Base-by-base conservation (phyloP, 441 rosid species). In the Hura crepitans region DNA sequence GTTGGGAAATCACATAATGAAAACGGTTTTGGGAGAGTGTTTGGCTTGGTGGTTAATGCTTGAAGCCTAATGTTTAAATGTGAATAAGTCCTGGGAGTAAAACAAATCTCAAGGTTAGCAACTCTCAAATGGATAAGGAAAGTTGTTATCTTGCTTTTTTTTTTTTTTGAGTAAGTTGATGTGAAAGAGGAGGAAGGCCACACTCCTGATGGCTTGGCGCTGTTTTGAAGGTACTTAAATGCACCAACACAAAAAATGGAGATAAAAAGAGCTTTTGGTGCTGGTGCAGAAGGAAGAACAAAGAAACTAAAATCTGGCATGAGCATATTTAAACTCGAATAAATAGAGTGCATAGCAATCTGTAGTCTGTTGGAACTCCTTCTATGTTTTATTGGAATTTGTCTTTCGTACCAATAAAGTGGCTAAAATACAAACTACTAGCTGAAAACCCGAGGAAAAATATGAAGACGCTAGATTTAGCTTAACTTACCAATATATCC, bases 311-410 rank as follows among this genome's bases (percentile, higher is more conserved):
- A 39, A 23, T 18, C 35, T 23, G 31, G 39, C n/a, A 0, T 51
- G 42, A 53, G 31, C 25, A 33, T 28, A 25, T 39, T 68, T 49
- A 67, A 70, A 22, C 43, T 71, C 23, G 27, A 59, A 58, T 35
- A 59, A 58, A 33, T 37, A 55, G 31, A 69, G 14, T 46, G 31
- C n/a, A n/a, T n/a, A n/a, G n/a, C n/a, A 3, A 13, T 68, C 1
- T 39, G 22, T 43, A n/a, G 27, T 20, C 12, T 47, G 18, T 65
- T 20, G 23, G 12, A 60, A 8, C 46, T 35, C 10, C 11, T 35
- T 18, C n/a, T 6, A 18, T 18, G 15, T 63, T 10, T 13, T 25
- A 45, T 23, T 63, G 54, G 18, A 62, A 45, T 13, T 43, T 5
- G 33, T 43, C 25, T 27, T 63, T 63, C 54, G 7, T 14, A 27